phyloP scores from a whole-genome alignment of 495 filamentous ascomycete species.

The Neurospora sp. region DNA sequence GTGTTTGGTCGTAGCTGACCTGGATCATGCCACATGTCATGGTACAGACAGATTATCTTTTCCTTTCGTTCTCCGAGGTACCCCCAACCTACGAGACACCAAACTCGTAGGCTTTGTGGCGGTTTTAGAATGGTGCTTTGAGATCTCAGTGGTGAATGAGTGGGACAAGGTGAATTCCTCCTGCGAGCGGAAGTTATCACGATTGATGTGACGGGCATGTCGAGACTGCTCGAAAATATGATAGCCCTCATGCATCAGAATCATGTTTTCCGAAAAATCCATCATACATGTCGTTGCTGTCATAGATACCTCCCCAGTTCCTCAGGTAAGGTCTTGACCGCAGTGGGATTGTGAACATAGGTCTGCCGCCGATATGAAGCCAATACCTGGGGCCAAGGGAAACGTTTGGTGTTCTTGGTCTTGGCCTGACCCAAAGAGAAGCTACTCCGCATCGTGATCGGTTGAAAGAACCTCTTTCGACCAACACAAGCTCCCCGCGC shows the following conservation, averaged over 20 bases:
- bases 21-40: constrained; percentile 20
- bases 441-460: background rate
- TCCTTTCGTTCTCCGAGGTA: background rate
- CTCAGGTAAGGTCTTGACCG: background rate
- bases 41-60: background rate
- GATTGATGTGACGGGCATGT: background rate
- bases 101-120: background rate
- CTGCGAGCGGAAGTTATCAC: background rate
- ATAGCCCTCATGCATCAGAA: background rate
- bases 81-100: background rate
- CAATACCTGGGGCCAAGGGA: background rate
- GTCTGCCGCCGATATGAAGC: background rate
- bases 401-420: background rate
- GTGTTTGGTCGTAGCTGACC: constrained; percentile 4
- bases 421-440: background rate
- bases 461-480: background rate
- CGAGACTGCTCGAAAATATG: background rate
- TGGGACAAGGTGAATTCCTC: background rate
- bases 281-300: background rate
- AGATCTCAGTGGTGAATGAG: background rate
- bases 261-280: background rate
- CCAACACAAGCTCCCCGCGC: background rate
- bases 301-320: background rate
- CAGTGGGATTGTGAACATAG: background rate
- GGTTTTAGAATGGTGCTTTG: background rate